These are phyloP conservation scores for Rhynchosporium secalis DNA, from an alignment of 2,329 filamentous ascomycete species.

Conservation along the genomic window DNA sequence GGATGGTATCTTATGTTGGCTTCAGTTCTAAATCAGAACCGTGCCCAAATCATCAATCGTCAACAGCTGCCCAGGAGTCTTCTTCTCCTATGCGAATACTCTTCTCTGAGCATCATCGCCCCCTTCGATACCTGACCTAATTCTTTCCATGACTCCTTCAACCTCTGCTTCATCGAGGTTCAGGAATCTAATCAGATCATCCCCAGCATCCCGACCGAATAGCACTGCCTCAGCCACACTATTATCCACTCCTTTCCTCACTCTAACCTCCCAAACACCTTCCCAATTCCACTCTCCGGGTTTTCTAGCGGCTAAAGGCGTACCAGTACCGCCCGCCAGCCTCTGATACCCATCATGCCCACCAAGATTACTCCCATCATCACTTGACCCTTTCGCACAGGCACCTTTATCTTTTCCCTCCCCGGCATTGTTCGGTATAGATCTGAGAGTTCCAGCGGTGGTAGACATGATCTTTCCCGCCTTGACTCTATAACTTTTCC, in stretches of 20 bases:
- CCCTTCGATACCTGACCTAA: conserved; percentile 51
- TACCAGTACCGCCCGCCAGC: conserved; percentile 27
- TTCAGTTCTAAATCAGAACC: neutral
- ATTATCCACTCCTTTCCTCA: conserved; percentile 72
- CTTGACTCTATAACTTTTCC: conserved; percentile 68
- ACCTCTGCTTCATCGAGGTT: conserved; percentile 61
- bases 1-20: conserved; percentile 4
- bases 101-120: conserved; percentile 33
- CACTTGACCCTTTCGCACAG: conserved; percentile 16
- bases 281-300: conserved; percentile 97
- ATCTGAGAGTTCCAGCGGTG: neutral
- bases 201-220: conserved; percentile 64
- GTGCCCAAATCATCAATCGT: neutral
- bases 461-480: conserved; percentile 44
- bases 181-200: conserved; percentile 74
- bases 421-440: neutral
- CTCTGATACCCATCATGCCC: conserved; percentile 26
- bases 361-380: conserved; percentile 20
- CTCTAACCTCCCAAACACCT: conserved; percentile 90
- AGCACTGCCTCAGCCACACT: conserved; percentile 79
- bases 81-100: conserved; percentile 24
- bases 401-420: neutral
- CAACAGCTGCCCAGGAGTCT: conserved; percentile 27
- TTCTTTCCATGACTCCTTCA: conserved; percentile 57
- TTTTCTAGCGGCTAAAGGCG: conserved; percentile 43